Evolutionary conservation across 257 asterid genomes (phyloP), one percentile per base, ranked within the genome.

Genomic region (Solanum stenotomum): DNA sequence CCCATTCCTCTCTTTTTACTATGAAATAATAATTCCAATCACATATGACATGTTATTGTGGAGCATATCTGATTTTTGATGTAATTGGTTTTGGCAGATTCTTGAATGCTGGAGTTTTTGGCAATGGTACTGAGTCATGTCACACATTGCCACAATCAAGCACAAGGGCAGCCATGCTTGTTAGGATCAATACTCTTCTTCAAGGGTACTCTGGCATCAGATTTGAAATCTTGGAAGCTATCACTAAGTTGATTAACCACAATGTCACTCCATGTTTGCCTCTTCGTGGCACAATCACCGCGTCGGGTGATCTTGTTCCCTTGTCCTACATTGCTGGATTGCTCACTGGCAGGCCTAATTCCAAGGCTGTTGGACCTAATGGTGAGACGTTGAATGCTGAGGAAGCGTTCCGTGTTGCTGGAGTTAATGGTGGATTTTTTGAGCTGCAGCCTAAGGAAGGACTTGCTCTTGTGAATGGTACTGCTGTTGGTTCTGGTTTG

Each of bases 151-250:
- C 95, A 25, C 92, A 90, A 29, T 83, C 93, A n/a, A 91, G 94
- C 35, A 90, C 95, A 34, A 90, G 95, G 56, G 95, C 95, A 14
- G 93, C 94, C n/a, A 93, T 93, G 95, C 93, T 93, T 4, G 95
- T 93, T 12, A 89, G 93, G 82, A 89, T 93, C 89, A 93, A 93
- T 89, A 93, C 95, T 31, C 95, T 93, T 10, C 93, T 93, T 40
- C 95, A 93, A 34, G 95, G 95, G 8, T 93, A 91, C 42, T 93
- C 95, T 20, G 95, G 95, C 33, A 91, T 93, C 89, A 84, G 95
- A 87, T 93, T 93, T 29, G 95, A 93, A 65, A 91, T 93, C 89
- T 59, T 93, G 86, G 95, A 93, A 88, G 94, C 94, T 44, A 91
- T 93, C 72, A 84, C 95, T 29, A 89, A 91, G 42, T 91, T 93